These are phyloP conservation scores for Lentinula novae-zelandiae DNA, from an alignment of 1,284 basidiomycete species.

Conservation along the genomic window DNA sequence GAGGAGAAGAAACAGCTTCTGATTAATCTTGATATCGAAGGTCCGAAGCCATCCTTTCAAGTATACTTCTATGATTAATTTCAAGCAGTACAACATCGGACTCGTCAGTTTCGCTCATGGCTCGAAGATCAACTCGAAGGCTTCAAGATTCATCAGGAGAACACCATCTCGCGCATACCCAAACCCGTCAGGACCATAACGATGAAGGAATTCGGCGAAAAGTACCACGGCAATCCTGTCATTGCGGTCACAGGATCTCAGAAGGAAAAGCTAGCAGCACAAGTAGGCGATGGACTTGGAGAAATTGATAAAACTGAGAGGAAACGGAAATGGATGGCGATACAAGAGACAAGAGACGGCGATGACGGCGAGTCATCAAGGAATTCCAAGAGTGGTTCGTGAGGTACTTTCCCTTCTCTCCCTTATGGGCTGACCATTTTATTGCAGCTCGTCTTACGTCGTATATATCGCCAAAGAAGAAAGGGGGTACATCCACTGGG, in stretches of 20 bases:
- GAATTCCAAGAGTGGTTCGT: conserved; percentile 58
- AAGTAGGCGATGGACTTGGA: conserved; percentile 39
- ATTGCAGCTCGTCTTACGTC: conserved; percentile 47
- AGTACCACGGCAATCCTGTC: conserved; percentile 71
- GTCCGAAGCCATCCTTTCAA: conserved; percentile 32
- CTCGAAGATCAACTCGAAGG: conserved; percentile 66
- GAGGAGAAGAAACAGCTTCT: conserved; percentile 75
- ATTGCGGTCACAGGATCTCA: conserved; percentile 62
- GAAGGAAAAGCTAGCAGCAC: conserved; percentile 44
- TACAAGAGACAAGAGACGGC: conserved; percentile 45
- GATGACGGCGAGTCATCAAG: conserved; percentile 36
- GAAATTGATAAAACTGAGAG: conserved; percentile 64
- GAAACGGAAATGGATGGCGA: conserved; percentile 71
- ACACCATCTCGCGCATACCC: conserved; percentile 69
- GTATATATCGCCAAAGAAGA: conserved; percentile 51
- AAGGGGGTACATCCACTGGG: conserved; percentile 41
- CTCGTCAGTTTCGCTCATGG: conserved; percentile 67
- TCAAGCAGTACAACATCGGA: conserved; percentile 60
- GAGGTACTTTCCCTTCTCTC: not conserved
- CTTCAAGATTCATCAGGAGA: conserved; percentile 71
- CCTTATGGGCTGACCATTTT: conserved; percentile 2
- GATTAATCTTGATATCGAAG: conserved; percentile 76
- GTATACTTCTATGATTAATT: conserved; percentile 10
- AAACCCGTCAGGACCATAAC: conserved; percentile 67
- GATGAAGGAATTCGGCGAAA: conserved; percentile 72